Evolutionary conservation across 2,329 filamentous ascomycete genomes (phyloP).

Genomic region (Sarocladium oryzae): DNA sequence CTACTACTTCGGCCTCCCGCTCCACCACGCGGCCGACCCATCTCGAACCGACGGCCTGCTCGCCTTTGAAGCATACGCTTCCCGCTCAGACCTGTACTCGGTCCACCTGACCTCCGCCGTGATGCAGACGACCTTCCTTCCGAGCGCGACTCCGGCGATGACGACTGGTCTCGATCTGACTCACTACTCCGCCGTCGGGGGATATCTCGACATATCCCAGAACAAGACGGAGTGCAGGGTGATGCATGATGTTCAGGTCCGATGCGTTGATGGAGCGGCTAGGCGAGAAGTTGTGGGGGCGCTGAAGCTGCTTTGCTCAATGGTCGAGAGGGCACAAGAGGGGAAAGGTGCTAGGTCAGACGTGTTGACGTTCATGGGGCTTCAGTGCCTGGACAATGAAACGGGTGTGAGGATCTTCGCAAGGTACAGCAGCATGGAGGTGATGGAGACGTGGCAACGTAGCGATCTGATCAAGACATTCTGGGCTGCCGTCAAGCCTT

Average conservation of each 20-base stretch:
- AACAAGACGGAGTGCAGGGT: slow-evolving; percentile 17
- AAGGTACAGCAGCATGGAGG: slow-evolving; percentile 16
- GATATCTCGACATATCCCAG: slow-evolving; percentile 17
- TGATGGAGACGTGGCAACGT: slow-evolving; percentile 16
- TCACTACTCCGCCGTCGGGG: slow-evolving; percentile 16
- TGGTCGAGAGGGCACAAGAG: slow-evolving; percentile 14
- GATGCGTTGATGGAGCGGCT: slow-evolving; percentile 11
- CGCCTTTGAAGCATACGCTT: slow-evolving; percentile 18
- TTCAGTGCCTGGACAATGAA: slow-evolving; percentile 18
- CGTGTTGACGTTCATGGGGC: slow-evolving; percentile 17
- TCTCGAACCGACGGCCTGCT: slow-evolving; percentile 18
- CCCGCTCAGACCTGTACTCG: slow-evolving; percentile 17
- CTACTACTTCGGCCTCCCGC: slow-evolving; percentile 36
- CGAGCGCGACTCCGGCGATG: slow-evolving; percentile 16
- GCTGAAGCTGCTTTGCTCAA: slow-evolving; percentile 13
- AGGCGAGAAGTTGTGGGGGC: slow-evolving; percentile 14
- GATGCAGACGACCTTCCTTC: slow-evolving; percentile 17
- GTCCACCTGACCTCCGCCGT: slow-evolving; percentile 16
- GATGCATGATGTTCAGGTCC: slow-evolving; percentile 18
- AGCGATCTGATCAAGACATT: slow-evolving; percentile 14
- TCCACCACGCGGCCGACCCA: slow-evolving; percentile 16
- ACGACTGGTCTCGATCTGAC: slow-evolving; percentile 18
- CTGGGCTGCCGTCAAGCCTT: slow-evolving; percentile 17
- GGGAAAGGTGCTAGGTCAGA: slow-evolving; percentile 12
- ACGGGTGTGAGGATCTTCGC: slow-evolving; percentile 17